Percentiles rank a stretch among this genome's conserved stretches.
These are phyloP conservation scores for Xylaria sp. DNA, from an alignment of 2,329 filamentous ascomycete genomes.

Conservation along the genomic window DNA sequence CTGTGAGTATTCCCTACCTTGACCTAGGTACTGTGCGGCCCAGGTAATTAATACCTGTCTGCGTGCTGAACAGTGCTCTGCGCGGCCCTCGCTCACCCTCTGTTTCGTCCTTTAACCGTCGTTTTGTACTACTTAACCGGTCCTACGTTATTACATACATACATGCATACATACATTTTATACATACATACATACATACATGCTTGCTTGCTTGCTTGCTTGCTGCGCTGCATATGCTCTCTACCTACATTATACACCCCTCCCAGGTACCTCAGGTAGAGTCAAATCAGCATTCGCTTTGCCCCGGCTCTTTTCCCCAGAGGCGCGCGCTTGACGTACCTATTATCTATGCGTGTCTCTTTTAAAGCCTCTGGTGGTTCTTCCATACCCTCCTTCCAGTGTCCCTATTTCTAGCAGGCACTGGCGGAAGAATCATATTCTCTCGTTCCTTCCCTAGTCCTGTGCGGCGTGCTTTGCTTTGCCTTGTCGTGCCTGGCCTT, in stretches of 20 bases:
- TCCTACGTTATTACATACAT: constrained; percentile 6
- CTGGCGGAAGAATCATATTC: constrained; percentile 28
- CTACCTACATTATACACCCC: neutral
- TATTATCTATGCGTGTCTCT: constrained; percentile 39
- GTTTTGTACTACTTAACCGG: constrained; percentile 39
- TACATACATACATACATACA: neutral
- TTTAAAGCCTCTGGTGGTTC: constrained; percentile 39
- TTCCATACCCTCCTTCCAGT: constrained; percentile 26
- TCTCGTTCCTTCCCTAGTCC: constrained; percentile 27
- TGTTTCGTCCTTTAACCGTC: constrained; percentile 32
- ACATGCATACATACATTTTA: neutral
- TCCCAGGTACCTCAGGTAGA: constrained; percentile 29
- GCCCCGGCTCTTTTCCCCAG: constrained; percentile 34
- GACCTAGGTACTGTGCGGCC: neutral
- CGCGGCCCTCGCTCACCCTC: constrained; percentile 17
- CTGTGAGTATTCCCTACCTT: constrained; percentile 11
- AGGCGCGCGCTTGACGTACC: constrained; percentile 46
- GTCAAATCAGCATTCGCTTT: constrained; percentile 37
- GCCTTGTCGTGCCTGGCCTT: constrained; percentile 18
- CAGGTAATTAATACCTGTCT: constrained; percentile 12
- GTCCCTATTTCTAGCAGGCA: constrained; percentile 31
- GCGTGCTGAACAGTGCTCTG: constrained; percentile 18
- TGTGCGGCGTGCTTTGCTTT: constrained; percentile 32
- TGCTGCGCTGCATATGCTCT: neutral
- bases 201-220: too few species aligned